Percentiles rank a stretch among this genome's conserved stretches.
phyloP scores from a whole-genome alignment of 129 eudicot species.

The Saussurea involucrata region DNA sequence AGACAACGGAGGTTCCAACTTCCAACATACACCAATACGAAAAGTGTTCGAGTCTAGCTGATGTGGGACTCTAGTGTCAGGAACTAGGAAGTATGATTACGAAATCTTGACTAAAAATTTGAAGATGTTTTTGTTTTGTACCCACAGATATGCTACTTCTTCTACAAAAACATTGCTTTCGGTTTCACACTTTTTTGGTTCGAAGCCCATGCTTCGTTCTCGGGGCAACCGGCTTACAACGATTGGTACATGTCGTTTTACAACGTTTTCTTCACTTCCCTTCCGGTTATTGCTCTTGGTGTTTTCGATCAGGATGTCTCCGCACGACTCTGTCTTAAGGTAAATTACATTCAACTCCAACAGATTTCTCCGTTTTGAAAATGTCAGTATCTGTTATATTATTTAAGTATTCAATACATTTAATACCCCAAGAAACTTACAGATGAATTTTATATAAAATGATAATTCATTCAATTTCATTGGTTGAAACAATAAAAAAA shows the following conservation, averaged over 20 bases:
- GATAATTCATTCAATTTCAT: background rate
- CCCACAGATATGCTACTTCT: constrained; percentile 93
- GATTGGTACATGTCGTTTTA: constrained; percentile 98
- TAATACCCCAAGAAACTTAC: background rate
- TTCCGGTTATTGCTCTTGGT: constrained; percentile 99
- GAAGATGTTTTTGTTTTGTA: background rate
- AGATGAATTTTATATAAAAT: background rate
- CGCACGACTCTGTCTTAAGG: constrained; percentile 94
- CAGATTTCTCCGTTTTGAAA: background rate
- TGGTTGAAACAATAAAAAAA: background rate
- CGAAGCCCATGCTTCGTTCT: constrained; percentile 92
- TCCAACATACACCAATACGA: background rate
- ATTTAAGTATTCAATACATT: too few species aligned
- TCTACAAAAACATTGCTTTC: constrained; percentile 87
- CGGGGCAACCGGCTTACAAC: constrained; percentile 95
- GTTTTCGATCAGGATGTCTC: constrained; percentile 98
- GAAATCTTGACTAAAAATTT: constrained; percentile 1
- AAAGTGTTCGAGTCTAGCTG: background rate
- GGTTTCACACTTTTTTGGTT: constrained; percentile 98
- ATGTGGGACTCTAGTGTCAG: background rate
- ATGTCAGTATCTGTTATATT: background rate
- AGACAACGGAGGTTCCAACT: background rate
- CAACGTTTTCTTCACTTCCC: constrained; percentile 98
- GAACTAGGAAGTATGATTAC: background rate
- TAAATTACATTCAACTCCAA: constrained; percentile 14